Conservation (phyloP, 2,329 filamentous ascomycete genomes). For the Sphaceloma murrayae region DNA sequence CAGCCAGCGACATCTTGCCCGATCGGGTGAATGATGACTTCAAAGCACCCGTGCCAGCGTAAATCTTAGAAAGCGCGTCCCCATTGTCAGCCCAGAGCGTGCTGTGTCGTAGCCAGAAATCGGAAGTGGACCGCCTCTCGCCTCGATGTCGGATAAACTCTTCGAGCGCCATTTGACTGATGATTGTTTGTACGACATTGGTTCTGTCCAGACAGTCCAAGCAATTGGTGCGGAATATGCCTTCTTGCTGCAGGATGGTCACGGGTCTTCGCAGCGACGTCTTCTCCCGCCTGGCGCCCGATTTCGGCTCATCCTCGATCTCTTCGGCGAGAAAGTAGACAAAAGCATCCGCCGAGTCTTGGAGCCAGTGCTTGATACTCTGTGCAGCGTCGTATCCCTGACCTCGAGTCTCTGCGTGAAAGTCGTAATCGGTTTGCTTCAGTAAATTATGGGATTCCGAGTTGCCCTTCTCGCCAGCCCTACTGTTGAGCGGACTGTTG, state of each 20-base stretch:
- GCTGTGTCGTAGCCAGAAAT: constrained; percentile 88
- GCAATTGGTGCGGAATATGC: constrained; percentile 93
- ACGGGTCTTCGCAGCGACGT: constrained; percentile 39
- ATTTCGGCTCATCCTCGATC: constrained; percentile 43
- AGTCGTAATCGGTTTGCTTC: constrained; percentile 82
- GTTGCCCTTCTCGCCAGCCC: constrained; percentile 34
- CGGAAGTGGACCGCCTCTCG: constrained; percentile 54
- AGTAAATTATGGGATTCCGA: constrained; percentile 58
- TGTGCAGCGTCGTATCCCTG: constrained; percentile 88
- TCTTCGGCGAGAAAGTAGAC: constrained; percentile 85
- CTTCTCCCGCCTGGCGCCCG: constrained; percentile 30
- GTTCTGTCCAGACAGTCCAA: constrained; percentile 92
- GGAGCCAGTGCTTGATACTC: constrained; percentile 69
- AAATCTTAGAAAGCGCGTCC: constrained; percentile 86
- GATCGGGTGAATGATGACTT: constrained; percentile 91
- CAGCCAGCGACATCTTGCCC: constrained; percentile 91
- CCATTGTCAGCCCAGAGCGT: constrained; percentile 96
- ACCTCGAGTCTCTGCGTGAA: constrained; percentile 86
- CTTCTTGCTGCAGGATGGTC: constrained; percentile 79
- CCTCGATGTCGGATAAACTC: constrained; percentile 66
- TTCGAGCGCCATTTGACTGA: constrained; percentile 87
- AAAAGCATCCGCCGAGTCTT: constrained; percentile 72
- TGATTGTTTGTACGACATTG: constrained; percentile 90
- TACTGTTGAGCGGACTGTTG: constrained; percentile 59
- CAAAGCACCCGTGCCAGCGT: constrained; percentile 88